These are phyloP conservation scores for Lentinula novae-zelandiae DNA, from an alignment of 1,284 basidiomycete species.

Conservation along the genomic window DNA sequence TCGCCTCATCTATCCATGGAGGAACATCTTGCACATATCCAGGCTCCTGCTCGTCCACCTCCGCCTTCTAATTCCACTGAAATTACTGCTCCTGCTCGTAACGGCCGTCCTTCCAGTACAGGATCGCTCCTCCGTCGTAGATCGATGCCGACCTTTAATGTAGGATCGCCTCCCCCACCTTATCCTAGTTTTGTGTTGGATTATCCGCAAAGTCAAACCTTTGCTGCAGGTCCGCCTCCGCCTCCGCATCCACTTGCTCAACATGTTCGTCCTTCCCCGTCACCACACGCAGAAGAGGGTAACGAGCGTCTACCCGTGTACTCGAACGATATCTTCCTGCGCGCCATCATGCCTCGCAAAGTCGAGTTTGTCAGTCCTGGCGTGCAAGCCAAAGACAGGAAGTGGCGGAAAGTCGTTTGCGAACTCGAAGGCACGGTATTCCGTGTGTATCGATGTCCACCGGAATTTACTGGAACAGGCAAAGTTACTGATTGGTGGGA, in stretches of 20 bases:
- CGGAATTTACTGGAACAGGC: constrained; percentile 43
- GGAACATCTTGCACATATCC: constrained; percentile 5
- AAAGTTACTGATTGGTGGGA: constrained; percentile 74
- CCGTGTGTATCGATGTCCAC: constrained; percentile 73
- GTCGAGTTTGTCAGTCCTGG: constrained; percentile 90
- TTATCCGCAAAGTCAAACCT: constrained; percentile 14
- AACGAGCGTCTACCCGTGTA: constrained; percentile 80
- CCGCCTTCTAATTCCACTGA: neutral
- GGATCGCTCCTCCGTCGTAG: constrained; percentile 37
- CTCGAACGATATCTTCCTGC: constrained; percentile 80
- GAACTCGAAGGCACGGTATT: constrained; percentile 92
- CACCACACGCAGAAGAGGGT: constrained; percentile 66
- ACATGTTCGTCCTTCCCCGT: constrained; percentile 8
- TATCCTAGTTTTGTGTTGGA: constrained; percentile 39
- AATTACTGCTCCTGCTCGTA: neutral
- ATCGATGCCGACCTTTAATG: constrained; percentile 56
- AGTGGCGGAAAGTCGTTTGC: constrained; percentile 88
- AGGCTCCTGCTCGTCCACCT: neutral
- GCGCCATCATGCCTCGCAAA: constrained; percentile 87
- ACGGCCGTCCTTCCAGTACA: neutral
- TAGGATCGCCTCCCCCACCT: constrained; percentile 45
- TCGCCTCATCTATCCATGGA: constrained; percentile 8
- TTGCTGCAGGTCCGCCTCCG: neutral
- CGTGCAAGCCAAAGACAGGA: constrained; percentile 84
- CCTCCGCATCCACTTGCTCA: neutral